Evolutionary conservation across 2,329 filamentous ascomycete species (phyloP), one percentile per base, ranked within the genome.

Genomic region (Trichoderma sp.): DNA sequence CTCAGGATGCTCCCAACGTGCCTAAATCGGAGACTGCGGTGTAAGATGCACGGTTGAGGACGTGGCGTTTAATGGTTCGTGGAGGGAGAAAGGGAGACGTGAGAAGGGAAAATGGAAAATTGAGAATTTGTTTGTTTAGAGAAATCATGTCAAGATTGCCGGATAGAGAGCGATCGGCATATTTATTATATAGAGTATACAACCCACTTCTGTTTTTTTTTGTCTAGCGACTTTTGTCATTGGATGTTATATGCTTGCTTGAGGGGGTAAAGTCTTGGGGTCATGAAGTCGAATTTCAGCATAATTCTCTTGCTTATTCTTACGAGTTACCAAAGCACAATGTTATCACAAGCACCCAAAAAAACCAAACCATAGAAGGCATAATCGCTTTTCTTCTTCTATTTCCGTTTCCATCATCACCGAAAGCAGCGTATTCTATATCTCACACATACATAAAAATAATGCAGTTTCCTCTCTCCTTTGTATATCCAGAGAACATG

Each of bases 1-100:
- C 76, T n/a, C 75, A 74, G 13, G 76, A 78, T 57, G 78, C 74
- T 30, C 76, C 77, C 39, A 75, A 77, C 47, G 74, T 76, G 57
- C 75, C 75, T 43, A 75, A 74, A 70, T 53, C 74, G 30, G 34
- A 69, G 32, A 8, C 64, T 39, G 47, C 71, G 15, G 23, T 11
- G 13, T 61, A 53, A 68, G 59, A 43, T 47, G 13, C 17, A 53
- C 47, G 13, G 43, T 15, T 2, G 17, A 6, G 34, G 36, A 34
- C 32, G 58, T 3, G 28, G 57, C 26, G 34, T 59, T 23, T 43
- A 43, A 68, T 68, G 43, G 30, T 5, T 30, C 3, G 57, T 9
- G 15, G 39, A 26, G 43, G 43, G n/a, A 39, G 23, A 6, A 26
- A 15, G 9, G 17, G 66, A 59, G 32, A 59, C 6, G 47, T 15